Evolutionary conservation across 2,329 filamentous ascomycete species (phyloP).

Genomic region (Scytalidium sp.): DNA sequence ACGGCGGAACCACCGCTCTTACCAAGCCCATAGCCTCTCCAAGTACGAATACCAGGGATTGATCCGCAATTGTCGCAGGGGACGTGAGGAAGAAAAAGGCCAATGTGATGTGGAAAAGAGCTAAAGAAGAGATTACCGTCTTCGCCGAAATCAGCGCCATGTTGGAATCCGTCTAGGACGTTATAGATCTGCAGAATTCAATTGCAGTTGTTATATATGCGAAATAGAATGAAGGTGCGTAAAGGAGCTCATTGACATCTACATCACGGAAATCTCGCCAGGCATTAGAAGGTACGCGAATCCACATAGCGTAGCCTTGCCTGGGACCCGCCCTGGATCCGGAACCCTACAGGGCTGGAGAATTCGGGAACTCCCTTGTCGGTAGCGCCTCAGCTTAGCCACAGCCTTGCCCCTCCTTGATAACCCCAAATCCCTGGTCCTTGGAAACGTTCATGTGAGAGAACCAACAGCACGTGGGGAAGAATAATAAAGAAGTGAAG

Average conservation of each 20-base stretch:
- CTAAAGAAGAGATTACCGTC: conserved; percentile 77
- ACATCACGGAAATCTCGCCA: background rate
- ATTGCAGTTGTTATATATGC: no score
- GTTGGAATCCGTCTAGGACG: conserved; percentile 16
- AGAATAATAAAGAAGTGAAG: background rate
- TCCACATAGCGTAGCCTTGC: background rate
- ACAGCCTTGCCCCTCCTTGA: background rate
- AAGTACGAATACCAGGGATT: conserved; percentile 75
- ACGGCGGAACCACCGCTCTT: conserved; percentile 25
- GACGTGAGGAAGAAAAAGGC: conserved; percentile 80
- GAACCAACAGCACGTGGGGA: background rate
- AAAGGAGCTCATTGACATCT: background rate
- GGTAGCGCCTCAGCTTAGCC: background rate
- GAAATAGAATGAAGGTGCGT: no score
- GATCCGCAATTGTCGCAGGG: conserved; percentile 70
- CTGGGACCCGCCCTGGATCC: background rate
- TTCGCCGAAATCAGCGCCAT: conserved; percentile 83
- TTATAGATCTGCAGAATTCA: no score
- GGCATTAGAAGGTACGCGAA: background rate
- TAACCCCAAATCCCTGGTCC: background rate
- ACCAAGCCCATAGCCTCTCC: conserved; percentile 84
- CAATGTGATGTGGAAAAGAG: conserved; percentile 80
- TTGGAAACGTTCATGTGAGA: no score
- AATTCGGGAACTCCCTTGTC: background rate
- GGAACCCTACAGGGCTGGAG: background rate